phyloP scores from a whole-genome alignment of 352 stramenopile species.

The Blastocystis sp. region DNA sequence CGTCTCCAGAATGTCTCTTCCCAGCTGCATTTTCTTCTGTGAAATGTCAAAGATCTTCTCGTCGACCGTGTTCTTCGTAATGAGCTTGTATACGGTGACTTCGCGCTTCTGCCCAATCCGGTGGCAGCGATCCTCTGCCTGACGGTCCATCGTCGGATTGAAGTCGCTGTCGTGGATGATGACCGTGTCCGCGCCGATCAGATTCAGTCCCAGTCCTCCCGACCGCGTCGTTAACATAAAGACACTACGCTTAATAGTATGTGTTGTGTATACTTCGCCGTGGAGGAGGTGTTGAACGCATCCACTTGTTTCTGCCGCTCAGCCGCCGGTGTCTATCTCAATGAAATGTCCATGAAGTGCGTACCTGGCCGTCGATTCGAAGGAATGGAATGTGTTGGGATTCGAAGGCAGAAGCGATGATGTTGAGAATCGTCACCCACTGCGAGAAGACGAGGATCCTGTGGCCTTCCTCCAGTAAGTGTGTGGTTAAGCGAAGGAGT shows the following conservation, averaged over 20 bases:
- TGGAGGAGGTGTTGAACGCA: background rate
- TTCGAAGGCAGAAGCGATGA: constrained; percentile 6
- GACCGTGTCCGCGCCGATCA: constrained; percentile 63
- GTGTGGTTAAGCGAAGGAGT: background rate
- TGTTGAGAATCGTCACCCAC: constrained; percentile 40
- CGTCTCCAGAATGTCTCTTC: constrained; percentile 88
- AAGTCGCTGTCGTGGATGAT: constrained; percentile 83
- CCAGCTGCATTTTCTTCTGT: constrained; percentile 94
- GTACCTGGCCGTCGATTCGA: constrained; percentile 12
- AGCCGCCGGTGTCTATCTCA: background rate
- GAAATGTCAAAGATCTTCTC: constrained; percentile 89
- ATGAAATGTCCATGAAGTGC: background rate
- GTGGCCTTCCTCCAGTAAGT: background rate
- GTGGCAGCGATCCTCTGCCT: constrained; percentile 85
- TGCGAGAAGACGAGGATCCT: constrained; percentile 35
- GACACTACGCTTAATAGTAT: constrained; percentile 77
- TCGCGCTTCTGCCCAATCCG: constrained; percentile 86
- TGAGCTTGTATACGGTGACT: constrained; percentile 86
- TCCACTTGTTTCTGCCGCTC: background rate
- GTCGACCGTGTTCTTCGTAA: constrained; percentile 86
- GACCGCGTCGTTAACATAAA: constrained; percentile 96
- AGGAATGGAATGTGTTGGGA: background rate
- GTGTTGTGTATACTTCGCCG: background rate
- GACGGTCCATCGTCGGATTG: constrained; percentile 86
- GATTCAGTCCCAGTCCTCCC: constrained; percentile 95